Conservation (phyloP, 1,284 basidiomycete genomes). For the Sparassis latifolia region DNA sequence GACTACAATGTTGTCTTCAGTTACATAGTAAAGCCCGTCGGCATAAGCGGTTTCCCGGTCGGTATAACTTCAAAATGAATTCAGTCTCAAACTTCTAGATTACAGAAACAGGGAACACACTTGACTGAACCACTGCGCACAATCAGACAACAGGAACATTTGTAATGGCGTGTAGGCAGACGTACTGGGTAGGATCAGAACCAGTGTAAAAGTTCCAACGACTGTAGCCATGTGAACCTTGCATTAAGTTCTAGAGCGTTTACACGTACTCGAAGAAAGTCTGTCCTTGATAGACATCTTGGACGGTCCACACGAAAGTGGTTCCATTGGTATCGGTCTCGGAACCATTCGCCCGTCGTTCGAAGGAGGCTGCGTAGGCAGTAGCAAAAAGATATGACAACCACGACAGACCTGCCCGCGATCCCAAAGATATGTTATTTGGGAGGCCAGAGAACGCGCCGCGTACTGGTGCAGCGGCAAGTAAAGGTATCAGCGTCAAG, state of each 20-base stretch:
- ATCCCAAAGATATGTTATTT: not conserved
- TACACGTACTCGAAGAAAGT: slow-evolving; percentile 10
- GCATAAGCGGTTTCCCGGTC: slow-evolving; percentile 40
- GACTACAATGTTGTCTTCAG: slow-evolving; percentile 49
- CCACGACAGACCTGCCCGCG: slow-evolving; percentile 7
- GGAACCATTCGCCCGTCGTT: slow-evolving; percentile 15
- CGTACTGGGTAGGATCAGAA: slow-evolving; percentile 60
- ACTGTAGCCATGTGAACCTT: slow-evolving; percentile 27
- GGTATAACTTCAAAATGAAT: slow-evolving; percentile 39
- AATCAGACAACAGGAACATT: slow-evolving; percentile 9
- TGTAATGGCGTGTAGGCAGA: slow-evolving; percentile 4
- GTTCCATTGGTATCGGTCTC: slow-evolving; percentile 22
- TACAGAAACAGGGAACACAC: slow-evolving; percentile 31
- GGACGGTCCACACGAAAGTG: slow-evolving; percentile 29
- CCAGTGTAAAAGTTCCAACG: slow-evolving; percentile 53
- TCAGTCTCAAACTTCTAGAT: not conserved
- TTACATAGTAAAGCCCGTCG: slow-evolving; percentile 44
- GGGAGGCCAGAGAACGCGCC: too few species aligned
- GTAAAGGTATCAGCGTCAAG: not conserved
- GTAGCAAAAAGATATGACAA: slow-evolving; percentile 5
- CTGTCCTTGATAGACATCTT: slow-evolving; percentile 24
- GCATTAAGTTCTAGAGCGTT: not conserved
- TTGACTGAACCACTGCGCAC: slow-evolving; percentile 48
- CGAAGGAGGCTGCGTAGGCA: slow-evolving; percentile 11
- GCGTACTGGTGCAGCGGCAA: not conserved